Percentiles rank a stretch among this genome's conserved stretches.
Evolutionary conservation across 768 basidiomycete genomes (phyloP).

Genomic region (Pleurotus tuoliensis): DNA sequence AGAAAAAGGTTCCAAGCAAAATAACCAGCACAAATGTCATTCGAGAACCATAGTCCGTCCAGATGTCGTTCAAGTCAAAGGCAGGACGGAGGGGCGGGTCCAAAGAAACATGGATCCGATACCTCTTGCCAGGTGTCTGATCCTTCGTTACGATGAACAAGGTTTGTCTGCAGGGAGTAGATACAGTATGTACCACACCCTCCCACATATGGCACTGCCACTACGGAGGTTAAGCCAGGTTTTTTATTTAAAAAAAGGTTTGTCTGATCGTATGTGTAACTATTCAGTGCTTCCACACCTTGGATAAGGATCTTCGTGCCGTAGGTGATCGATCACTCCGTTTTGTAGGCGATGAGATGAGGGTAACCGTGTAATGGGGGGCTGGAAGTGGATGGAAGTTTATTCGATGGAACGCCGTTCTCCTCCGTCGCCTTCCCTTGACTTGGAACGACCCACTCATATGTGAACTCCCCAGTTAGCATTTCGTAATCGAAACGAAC

Average conservation of each 20-base stretch:
- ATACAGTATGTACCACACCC: too few relatives aligned
- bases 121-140: constrained; percentile 34
- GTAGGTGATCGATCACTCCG: constrained; percentile 61
- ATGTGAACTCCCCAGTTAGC: constrained; percentile 63
- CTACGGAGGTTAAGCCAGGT: too few relatives aligned
- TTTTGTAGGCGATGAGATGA: constrained; percentile 48
- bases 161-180: constrained; percentile 72
- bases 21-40: constrained; percentile 15
- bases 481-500: constrained; percentile 71
- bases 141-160: constrained; percentile 57
- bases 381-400: constrained; percentile 19
- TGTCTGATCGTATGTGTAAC: constrained; percentile 64
- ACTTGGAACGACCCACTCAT: constrained; percentile 54
- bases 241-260: too few relatives aligned
- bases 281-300: constrained; percentile 49
- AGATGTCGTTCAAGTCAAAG: constrained; percentile 61
- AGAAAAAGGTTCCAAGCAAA: constrained; percentile 18
- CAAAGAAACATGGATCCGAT: constrained; percentile 38
- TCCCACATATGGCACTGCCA: too few relatives aligned
- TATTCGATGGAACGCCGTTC: neutral
- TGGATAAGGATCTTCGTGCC: constrained; percentile 54
- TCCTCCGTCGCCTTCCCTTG: constrained; percentile 10
- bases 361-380: constrained; percentile 40
- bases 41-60: constrained; percentile 48
- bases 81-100: constrained; percentile 44